Conservation (phyloP, 148 eudicot species). For the Camellia granthamiana region DNA sequence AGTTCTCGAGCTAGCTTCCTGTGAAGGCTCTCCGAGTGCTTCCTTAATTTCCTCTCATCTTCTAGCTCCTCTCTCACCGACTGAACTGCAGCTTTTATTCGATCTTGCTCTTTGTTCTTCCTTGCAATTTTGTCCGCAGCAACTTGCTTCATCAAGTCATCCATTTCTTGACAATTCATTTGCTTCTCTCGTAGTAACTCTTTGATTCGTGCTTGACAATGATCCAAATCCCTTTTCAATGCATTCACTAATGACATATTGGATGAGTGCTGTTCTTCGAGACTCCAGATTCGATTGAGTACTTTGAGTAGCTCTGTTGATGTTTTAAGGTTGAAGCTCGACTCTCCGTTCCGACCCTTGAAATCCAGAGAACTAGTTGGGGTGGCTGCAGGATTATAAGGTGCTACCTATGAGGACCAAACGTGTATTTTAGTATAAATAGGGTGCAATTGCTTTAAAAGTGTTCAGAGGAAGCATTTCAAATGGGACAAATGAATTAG, state of each 20-base stretch:
- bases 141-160: slow-evolving; percentile 48
- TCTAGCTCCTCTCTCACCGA: slow-evolving; percentile 63
- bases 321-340: slow-evolving; percentile 59
- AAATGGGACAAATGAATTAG: background rate
- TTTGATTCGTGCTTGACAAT: slow-evolving; percentile 43
- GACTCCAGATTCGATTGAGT: slow-evolving; percentile 80
- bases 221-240: slow-evolving; percentile 56
- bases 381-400: slow-evolving; percentile 47
- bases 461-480: background rate
- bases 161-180: slow-evolving; percentile 53
- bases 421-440: background rate
- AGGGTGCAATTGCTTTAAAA: background rate
- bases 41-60: slow-evolving; percentile 63
- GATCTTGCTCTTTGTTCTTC: slow-evolving; percentile 53
- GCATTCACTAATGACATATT: slow-evolving; percentile 51
- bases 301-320: slow-evolving; percentile 75
- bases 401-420: slow-evolving; percentile 50
- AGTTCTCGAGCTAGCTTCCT: slow-evolving; percentile 69
- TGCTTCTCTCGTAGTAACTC: slow-evolving; percentile 63
- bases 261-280: slow-evolving; percentile 78
- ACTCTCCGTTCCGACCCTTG: slow-evolving; percentile 44
- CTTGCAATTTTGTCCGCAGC: slow-evolving; percentile 30
- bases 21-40: slow-evolving; percentile 64
- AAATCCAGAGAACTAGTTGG: slow-evolving; percentile 54
- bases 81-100: slow-evolving; percentile 44